Percentiles rank a stretch among this genome's conserved stretches.
Conservation (phyloP, 192 early-diverging fungal species). For the Mortierella alpina region DNA sequence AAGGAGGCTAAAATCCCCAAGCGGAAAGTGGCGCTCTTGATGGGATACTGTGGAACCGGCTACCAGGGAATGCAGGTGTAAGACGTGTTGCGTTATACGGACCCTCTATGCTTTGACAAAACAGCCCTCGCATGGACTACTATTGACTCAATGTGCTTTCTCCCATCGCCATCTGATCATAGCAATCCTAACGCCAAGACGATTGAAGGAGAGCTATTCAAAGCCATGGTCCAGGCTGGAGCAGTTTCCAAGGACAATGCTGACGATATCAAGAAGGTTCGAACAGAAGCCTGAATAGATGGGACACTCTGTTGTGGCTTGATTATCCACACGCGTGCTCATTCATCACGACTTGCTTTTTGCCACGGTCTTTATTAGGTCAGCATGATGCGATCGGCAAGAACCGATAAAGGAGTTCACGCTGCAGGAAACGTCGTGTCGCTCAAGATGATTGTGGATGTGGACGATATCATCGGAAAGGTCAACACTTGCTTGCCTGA, state of each 20-base stretch:
- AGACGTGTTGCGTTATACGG: constrained; percentile 3
- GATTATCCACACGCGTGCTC: too few species aligned
- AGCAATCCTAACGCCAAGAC: constrained; percentile 83
- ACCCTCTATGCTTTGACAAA: neutral
- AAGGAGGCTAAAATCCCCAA: constrained; percentile 79
- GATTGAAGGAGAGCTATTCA: constrained; percentile 92
- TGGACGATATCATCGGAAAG: constrained; percentile 75
- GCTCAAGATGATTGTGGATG: constrained; percentile 88
- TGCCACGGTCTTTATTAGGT: constrained; percentile 59
- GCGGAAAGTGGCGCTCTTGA: constrained; percentile 86
- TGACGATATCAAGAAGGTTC: constrained; percentile 77
- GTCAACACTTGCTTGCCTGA: constrained; percentile 88
- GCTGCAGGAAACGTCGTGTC: constrained; percentile 96
- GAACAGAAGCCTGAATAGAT: neutral
- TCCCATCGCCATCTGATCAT: neutral
- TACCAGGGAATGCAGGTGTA: constrained; percentile 98
- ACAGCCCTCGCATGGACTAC: too few species aligned
- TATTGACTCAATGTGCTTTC: neutral
- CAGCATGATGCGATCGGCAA: constrained; percentile 87
- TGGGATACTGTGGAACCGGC: constrained; percentile 95
- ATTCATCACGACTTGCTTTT: neutral
- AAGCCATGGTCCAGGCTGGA: constrained; percentile 82
- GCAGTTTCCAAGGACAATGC: constrained; percentile 91
- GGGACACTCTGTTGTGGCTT: too few species aligned
- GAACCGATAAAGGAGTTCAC: constrained; percentile 99